Evolutionary conservation across 2,329 filamentous ascomycete species (phyloP).

Genomic region (Talaromyces sp.): DNA sequence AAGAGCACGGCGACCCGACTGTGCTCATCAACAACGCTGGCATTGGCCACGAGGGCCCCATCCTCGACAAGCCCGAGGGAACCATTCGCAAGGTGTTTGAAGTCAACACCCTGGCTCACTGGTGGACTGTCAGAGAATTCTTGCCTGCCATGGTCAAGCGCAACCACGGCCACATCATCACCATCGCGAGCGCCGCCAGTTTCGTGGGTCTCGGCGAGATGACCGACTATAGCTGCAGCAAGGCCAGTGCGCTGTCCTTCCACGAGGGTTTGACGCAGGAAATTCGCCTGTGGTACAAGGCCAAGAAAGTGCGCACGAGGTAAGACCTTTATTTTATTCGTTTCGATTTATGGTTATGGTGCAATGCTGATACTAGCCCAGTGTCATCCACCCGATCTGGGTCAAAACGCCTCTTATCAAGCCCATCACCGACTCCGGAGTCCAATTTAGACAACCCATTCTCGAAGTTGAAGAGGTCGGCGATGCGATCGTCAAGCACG

Average conservation of each 20-base stretch:
- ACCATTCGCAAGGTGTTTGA: conserved; percentile 45
- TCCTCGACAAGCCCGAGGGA: conserved; percentile 41
- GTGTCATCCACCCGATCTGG: conserved; percentile 35
- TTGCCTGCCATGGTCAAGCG: conserved; percentile 45
- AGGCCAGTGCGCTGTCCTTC: conserved; percentile 48
- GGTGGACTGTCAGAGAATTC: conserved; percentile 47
- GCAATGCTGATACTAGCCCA: conserved; percentile 11
- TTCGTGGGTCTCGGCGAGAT: conserved; percentile 45
- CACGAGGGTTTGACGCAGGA: conserved; percentile 45
- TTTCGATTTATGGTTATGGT: neutral
- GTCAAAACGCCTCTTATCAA: conserved; percentile 45
- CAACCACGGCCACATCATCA: conserved; percentile 53
- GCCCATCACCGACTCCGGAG: conserved; percentile 26
- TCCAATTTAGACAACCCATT: conserved; percentile 26
- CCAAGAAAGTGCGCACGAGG: conserved; percentile 33
- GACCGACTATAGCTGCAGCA: conserved; percentile 48
- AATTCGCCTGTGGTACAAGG: conserved; percentile 29
- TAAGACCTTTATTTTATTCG: conserved; percentile 11
- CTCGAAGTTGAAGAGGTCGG: conserved; percentile 38
- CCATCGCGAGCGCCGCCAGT: conserved; percentile 49
- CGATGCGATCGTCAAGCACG: conserved; percentile 44
- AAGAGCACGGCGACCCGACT: conserved; percentile 37
- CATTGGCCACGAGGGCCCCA: conserved; percentile 41
- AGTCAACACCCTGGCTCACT: conserved; percentile 49
- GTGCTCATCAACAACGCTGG: conserved; percentile 48